A percentile compares a stretch with the other conserved stretches of the same genome.
These are phyloP conservation scores for Umbelopsis isabellina DNA, from an alignment of 192 early-diverging fungal genomes.

Conservation along the genomic window DNA sequence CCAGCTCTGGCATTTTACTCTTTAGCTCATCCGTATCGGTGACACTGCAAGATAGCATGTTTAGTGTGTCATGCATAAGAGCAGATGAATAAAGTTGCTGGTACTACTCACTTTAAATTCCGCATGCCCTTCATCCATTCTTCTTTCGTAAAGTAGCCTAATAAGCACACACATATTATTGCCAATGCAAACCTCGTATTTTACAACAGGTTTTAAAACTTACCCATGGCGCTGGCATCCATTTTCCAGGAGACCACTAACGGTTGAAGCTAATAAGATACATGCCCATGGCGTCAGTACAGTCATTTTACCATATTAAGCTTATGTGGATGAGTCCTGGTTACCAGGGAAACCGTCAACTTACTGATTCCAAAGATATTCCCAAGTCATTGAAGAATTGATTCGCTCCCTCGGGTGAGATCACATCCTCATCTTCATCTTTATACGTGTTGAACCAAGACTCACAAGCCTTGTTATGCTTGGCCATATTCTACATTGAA, in stretches of 20 bases:
- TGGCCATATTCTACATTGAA: neutral
- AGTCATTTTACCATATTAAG: neutral
- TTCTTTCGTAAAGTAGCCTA: constrained; percentile 25
- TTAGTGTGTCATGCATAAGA: neutral
- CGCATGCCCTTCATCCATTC: constrained; percentile 29
- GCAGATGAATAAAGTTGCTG: too few relatives aligned
- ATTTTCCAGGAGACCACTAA: constrained; percentile 27
- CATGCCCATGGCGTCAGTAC: too few relatives aligned
- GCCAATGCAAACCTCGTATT: neutral
- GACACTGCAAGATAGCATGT: neutral
- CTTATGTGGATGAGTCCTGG: neutral
- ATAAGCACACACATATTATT: neutral
- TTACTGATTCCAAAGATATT: constrained; percentile 29
- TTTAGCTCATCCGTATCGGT: neutral
- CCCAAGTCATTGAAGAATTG: constrained; percentile 26
- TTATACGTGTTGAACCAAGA: constrained; percentile 22
- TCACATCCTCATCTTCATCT: constrained; percentile 24
- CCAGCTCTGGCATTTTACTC: neutral
- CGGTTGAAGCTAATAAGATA: constrained; percentile 11
- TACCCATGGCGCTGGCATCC: constrained; percentile 30
- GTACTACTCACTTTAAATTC: constrained; percentile 5
- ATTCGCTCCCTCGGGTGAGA: constrained; percentile 28
- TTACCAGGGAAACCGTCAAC: neutral
- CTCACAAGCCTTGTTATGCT: neutral
- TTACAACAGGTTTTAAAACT: neutral